Conservation (phyloP, 345 rosid species). For the Angophora floribunda region DNA sequence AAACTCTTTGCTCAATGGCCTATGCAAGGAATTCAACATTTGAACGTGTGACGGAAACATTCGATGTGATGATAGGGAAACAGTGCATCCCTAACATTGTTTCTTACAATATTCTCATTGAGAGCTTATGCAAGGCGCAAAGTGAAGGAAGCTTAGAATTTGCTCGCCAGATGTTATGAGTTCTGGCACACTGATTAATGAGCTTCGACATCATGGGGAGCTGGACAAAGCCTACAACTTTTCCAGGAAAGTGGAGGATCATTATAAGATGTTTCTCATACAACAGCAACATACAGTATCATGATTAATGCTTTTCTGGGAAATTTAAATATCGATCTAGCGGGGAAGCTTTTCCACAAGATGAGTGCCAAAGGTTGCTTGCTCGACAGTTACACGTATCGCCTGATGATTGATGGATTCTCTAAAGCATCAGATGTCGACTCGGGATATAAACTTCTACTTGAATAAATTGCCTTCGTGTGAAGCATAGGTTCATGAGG, state of each 20-base stretch:
- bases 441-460: conserved; percentile 41
- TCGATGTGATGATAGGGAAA: conserved; percentile 50
- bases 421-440: conserved; percentile 60
- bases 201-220: conserved; percentile 54
- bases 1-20: conserved; percentile 60
- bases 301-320: conserved; percentile 64
- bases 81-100: conserved; percentile 60
- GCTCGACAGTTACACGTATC: conserved; percentile 61
- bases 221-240: conserved; percentile 54
- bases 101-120: conserved; percentile 73
- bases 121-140: conserved; percentile 72
- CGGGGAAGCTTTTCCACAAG: conserved; percentile 51
- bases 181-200: conserved; percentile 52
- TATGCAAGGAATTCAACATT: conserved; percentile 66
- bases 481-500: conserved; percentile 53
- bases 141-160: conserved; percentile 49
- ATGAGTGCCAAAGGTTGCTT: conserved; percentile 48
- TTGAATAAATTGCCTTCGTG: conserved; percentile 64
- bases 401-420: conserved; percentile 72
- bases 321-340: conserved; percentile 50
- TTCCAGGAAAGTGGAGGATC: conserved; percentile 41
- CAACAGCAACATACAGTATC: conserved; percentile 59
- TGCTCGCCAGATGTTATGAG: conserved; percentile 58
- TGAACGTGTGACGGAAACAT: conserved; percentile 77
- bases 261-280: conserved; percentile 33